Percentiles rank a stretch among this genome's conserved stretches.
Evolutionary conservation across 805 yeast species (phyloP).

Genomic region (Dipodascopsis uninucleata): DNA sequence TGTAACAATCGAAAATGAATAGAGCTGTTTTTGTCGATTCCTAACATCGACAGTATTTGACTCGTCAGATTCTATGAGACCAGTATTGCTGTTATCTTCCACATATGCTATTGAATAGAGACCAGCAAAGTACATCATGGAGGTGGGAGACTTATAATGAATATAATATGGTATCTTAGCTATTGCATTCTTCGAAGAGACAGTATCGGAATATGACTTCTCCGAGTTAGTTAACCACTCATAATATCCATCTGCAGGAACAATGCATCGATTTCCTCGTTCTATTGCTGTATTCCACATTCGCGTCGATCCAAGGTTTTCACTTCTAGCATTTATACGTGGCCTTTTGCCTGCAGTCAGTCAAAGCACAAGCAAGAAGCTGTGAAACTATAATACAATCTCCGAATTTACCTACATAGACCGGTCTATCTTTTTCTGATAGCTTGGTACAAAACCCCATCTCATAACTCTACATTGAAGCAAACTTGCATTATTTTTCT

Average conservation of each 20-base stretch:
- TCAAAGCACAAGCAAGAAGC: too few relatives aligned
- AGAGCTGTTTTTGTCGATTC: not conserved
- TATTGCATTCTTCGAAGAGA: constrained; percentile 31
- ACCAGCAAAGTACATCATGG: constrained; percentile 65
- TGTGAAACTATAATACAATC: too few relatives aligned
- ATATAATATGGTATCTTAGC: constrained; percentile 68
- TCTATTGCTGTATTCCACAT: constrained; percentile 57
- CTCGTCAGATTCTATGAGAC: not conserved
- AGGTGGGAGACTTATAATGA: constrained; percentile 45
- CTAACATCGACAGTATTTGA: not conserved
- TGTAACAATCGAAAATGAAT: constrained; percentile 51
- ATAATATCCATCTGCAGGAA: constrained; percentile 79
- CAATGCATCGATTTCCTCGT: constrained; percentile 56
- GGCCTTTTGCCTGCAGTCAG: too few relatives aligned
- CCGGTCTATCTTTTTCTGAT: too few relatives aligned
- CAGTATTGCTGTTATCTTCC: constrained; percentile 34
- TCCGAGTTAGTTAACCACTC: constrained; percentile 57
- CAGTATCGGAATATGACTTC: constrained; percentile 7
- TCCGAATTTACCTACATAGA: too few relatives aligned
- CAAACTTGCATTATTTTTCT: not conserved
- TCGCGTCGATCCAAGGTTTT: constrained; percentile 49
- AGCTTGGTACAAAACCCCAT: constrained; percentile 76
- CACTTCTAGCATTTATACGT: constrained; percentile 75
- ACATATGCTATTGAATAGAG: constrained; percentile 39
- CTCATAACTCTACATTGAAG: constrained; percentile 50